Evolutionary conservation across 352 stramenopile species (phyloP).

Genomic region (Pythium plurisporium): DNA sequence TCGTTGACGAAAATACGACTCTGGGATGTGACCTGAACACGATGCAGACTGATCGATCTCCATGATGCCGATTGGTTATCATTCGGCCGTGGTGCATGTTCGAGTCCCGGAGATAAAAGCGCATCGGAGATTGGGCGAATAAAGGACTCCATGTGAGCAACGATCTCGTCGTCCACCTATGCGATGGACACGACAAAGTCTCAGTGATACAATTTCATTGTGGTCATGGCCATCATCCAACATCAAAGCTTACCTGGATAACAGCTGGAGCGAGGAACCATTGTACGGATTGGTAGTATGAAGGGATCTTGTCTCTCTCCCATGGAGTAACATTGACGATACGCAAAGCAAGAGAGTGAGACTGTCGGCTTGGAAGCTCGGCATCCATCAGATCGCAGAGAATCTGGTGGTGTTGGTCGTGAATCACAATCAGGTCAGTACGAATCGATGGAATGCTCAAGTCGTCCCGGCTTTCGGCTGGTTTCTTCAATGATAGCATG

Average conservation of each 20-base stretch:
- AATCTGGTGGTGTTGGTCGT: constrained; percentile 31
- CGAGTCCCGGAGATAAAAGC: neutral
- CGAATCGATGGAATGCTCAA: constrained; percentile 17
- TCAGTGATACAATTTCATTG: neutral
- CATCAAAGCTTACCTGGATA: constrained; percentile 48
- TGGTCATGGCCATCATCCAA: too few species aligned
- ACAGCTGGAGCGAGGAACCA: constrained; percentile 47
- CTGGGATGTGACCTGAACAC: constrained; percentile 36
- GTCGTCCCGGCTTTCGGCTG: constrained; percentile 19
- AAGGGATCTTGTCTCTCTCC: constrained; percentile 33
- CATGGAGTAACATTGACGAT: constrained; percentile 59
- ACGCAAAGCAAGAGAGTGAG: constrained; percentile 33
- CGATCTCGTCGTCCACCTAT: constrained; percentile 30
- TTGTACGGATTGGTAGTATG: constrained; percentile 73
- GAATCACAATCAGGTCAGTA: constrained; percentile 34
- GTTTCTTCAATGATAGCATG: constrained; percentile 36
- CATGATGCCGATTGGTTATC: neutral
- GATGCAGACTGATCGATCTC: neutral
- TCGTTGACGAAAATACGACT: constrained; percentile 58
- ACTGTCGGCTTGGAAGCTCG: constrained; percentile 28
- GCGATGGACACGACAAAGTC: neutral
- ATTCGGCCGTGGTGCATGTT: neutral
- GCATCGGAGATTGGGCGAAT: constrained; percentile 17
- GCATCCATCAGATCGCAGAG: constrained; percentile 34
- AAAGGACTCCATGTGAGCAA: constrained; percentile 13